Conservation (phyloP, 257 asterid genomes). For the Gentiana straminea region DNA sequence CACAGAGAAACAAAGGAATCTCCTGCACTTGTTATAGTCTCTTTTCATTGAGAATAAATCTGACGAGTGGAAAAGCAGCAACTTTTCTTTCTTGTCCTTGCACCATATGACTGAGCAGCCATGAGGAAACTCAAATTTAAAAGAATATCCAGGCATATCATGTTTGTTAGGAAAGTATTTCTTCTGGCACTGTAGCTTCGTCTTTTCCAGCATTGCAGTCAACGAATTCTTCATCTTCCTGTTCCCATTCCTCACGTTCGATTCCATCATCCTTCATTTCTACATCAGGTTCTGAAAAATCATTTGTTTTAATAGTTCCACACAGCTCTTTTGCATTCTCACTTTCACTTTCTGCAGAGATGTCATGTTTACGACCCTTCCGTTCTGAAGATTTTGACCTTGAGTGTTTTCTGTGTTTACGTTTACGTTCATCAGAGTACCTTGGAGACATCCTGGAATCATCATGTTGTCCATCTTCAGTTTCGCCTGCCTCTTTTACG, state of each 20-base stretch:
- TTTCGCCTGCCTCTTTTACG: slow-evolving; percentile 28
- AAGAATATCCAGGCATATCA: slow-evolving; percentile 7
- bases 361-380: slow-evolving; percentile 18
- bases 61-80: not conserved
- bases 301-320: slow-evolving; percentile 23
- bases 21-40: not conserved
- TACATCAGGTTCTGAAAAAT: slow-evolving; percentile 17
- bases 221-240: slow-evolving; percentile 12
- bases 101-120: not conserved
- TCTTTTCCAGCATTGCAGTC: slow-evolving; percentile 10
- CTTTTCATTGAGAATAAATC: slow-evolving; percentile 8
- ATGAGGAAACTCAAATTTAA: not conserved
- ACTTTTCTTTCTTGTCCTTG: not conserved
- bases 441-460: slow-evolving; percentile 30
- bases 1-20: slow-evolving; percentile 14
- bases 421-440: slow-evolving; percentile 37
- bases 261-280: slow-evolving; percentile 24
- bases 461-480: slow-evolving; percentile 16
- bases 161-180: slow-evolving; percentile 11
- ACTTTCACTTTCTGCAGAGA: slow-evolving; percentile 27
- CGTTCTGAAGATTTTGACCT: slow-evolving; percentile 48
- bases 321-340: slow-evolving; percentile 23
- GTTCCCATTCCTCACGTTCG: slow-evolving; percentile 19
- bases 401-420: slow-evolving; percentile 45
- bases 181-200: slow-evolving; percentile 11